Evolutionary conservation across 192 early-diverging fungal genomes (phyloP).

Genomic region (Cladochytrium replicatum): DNA sequence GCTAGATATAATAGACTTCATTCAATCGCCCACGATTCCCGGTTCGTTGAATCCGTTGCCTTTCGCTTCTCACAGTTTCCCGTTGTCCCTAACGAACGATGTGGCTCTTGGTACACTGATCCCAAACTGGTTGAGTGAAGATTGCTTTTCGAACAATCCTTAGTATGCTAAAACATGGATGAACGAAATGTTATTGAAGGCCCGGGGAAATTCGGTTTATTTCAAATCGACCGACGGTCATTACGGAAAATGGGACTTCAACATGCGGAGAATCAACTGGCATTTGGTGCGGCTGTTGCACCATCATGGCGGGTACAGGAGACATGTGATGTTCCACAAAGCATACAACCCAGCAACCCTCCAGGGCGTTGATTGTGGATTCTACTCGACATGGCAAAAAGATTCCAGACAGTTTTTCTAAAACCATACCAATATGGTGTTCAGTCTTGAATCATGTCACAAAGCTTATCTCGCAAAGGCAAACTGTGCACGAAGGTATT

Average conservation of each 20-base stretch:
- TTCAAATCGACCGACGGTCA: constrained; percentile 96
- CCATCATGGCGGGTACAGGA: constrained; percentile 43
- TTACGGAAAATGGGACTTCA: constrained; percentile 74
- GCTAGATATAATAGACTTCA: constrained; percentile 70
- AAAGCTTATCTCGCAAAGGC: no score
- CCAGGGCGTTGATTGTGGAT: constrained; percentile 75
- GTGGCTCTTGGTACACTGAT: constrained; percentile 78
- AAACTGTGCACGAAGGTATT: no score
- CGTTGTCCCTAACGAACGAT: constrained; percentile 71
- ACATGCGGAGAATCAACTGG: constrained; percentile 65
- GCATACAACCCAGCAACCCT: neutral
- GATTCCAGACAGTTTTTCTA: constrained; percentile 73
- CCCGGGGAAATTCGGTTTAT: constrained; percentile 54
- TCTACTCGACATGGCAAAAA: constrained; percentile 76
- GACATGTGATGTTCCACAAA: neutral
- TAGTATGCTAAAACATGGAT: neutral
- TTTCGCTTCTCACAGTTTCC: constrained; percentile 47
- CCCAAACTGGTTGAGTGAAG: constrained; percentile 34
- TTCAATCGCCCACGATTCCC: constrained; percentile 67
- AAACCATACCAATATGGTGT: constrained; percentile 90
- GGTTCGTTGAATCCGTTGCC: constrained; percentile 56
- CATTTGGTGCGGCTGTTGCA: constrained; percentile 54
- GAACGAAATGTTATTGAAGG: constrained; percentile 5
- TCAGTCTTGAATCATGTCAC: constrained; percentile 57
- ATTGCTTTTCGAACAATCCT: neutral